Evolutionary conservation across 306 rosid species (phyloP), one percentile per base, ranked within the genome.

Genomic region (Crataegus laevigata): DNA sequence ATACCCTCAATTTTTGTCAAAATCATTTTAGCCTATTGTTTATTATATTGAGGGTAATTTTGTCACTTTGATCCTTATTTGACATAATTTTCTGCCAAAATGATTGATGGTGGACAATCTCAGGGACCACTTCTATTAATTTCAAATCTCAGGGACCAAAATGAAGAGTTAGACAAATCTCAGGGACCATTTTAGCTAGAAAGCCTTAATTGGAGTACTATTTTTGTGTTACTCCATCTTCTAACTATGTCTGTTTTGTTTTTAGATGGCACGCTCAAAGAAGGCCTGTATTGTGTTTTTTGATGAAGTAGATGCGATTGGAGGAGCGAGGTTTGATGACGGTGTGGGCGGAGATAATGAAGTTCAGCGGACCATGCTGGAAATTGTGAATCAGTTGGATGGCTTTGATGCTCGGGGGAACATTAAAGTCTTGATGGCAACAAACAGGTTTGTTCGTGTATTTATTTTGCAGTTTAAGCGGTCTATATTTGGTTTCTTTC

Each of bases 251-350:
- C 38, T 72, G 26, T 79, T 73, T 1, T 71, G 70, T 71, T 36
- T 76, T 76, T 78, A 92, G 99, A 92, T 96, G 99, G 99, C 99
- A 26, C 98, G 98, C 11, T 96, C 99, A 28, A 96, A 96, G 79
- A 96, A 96, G 84, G 98, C 99, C 0, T 92, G 98, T 75, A 96
- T 96, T 78, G 98, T 96, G 68, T 96, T 96, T 79, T 90, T 96
- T 50, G 99, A 96, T 85, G 99, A 96, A 87, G 89, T 96, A 25
- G 99, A 96, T 85, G 99, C 99, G 69, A 96, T 96, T n/a, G 99
- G 98, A 81, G 98, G 98, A 79, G 99, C 99, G 3, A 87, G 98
- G 3, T 96, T 96, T 87, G 99, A 96, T 47, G 99, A 92, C 79
- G 98, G 98, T 76, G 98, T 92, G 66, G 99, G 98, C 42, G 99